Evolutionary conservation across 371 early-diverging fungal genomes (phyloP), one percentile per base, ranked within the genome.

Genomic region (Blakeslea trispora): DNA sequence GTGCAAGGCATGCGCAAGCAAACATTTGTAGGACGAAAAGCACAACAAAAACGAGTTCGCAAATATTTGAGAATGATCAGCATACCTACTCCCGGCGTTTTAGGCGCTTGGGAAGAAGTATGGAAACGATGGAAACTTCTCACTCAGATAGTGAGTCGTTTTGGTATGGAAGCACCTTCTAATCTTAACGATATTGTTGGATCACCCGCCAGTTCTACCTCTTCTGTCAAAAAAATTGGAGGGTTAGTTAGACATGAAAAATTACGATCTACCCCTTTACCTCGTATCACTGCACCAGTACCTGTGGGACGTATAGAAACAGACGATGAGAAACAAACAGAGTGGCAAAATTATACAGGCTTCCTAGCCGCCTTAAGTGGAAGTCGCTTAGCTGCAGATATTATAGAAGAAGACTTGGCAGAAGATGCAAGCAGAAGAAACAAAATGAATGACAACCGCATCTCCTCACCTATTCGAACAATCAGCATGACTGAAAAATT

Each of bases 291-390:
- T 13, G 19, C 23, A 17, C 55, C 60, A 31, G 34, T 59, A 14
- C 65, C 65, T 10, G 60, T 64, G 1, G 47, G 53, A n/a, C 45
- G 63, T 34, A 41, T 53, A 13, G 69, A 66, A 32, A 61, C 66
- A 4, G 71, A 75, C n/a, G 78, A 75, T n/a, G 72, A 74, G 18
- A 67, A 66, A 21, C 71, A 50, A 23, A 74, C 82, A 10, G 86
- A 87, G 55, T 88, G 91, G 88, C 80, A 85, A 57, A 90, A 92
- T 74, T 90, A 89, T 65, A 91, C 94, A 0, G 94, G 93, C 0
- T 93, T 93, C 65, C 68, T 95, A 44, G 89, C 89, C 48, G 86
- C 94, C 0, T 62, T 94, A 7, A 92, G 92, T 14, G 93, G 91
- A 8, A 79, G 85, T n/a, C 86, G 92, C 28, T 68, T 89, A 34